These are phyloP conservation scores for Austroboletus rostrupii DNA, from an alignment of 1,284 basidiomycete genomes.

Conservation along the genomic window DNA sequence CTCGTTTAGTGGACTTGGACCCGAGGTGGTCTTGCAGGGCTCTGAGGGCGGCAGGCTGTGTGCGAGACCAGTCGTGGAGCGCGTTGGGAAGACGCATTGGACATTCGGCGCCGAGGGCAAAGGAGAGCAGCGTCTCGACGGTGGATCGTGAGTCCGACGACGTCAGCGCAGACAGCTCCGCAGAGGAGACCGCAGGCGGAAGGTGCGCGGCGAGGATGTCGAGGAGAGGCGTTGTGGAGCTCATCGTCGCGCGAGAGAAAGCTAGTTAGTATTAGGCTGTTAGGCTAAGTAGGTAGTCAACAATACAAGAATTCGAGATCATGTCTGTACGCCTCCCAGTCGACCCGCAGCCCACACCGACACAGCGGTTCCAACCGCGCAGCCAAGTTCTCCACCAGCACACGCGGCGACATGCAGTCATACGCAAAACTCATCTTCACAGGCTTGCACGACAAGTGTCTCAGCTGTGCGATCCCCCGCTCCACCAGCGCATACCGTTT, in stretches of 20 bases:
- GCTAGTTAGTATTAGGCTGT: no score
- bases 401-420: conserved; percentile 15
- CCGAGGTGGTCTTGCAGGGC: conserved; percentile 18
- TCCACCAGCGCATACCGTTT: conserved; percentile 16
- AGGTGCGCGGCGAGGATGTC: conserved; percentile 21
- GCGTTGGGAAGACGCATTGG: conserved; percentile 14
- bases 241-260: conserved; percentile 7
- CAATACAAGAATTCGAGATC: conserved; percentile 23
- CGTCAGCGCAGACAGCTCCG: conserved; percentile 6
- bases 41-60: conserved; percentile 22
- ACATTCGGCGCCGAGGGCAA: conserved; percentile 30
- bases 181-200: conserved; percentile 9
- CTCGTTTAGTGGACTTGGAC: conserved; percentile 17
- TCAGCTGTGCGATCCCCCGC: conserved; percentile 16
- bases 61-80: conserved; percentile 18
- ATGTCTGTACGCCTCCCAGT: conserved; percentile 23
- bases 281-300: background rate
- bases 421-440: conserved; percentile 12
- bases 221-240: conserved; percentile 23
- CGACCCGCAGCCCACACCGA: conserved; percentile 18
- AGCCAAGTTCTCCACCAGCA: conserved; percentile 19
- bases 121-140: conserved; percentile 26
- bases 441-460: conserved; percentile 23
- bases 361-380: conserved; percentile 19
- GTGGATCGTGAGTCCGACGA: conserved; percentile 5